These are phyloP conservation scores for Phylloporus arenicola DNA, from an alignment of 768 basidiomycete genomes.

Conservation along the genomic window DNA sequence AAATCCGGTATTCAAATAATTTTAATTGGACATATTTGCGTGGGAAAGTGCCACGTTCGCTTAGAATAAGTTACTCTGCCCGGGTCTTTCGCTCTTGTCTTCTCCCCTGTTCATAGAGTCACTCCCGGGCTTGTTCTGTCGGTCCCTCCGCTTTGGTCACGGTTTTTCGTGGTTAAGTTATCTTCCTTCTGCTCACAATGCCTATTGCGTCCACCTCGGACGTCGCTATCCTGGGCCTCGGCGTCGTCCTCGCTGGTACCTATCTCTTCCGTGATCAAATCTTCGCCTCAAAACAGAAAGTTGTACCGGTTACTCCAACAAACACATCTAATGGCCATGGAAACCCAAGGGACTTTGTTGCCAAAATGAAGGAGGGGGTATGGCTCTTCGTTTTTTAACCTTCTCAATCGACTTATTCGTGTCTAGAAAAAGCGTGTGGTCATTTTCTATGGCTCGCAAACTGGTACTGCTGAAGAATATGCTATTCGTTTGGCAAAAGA, in stretches of 20 bases:
- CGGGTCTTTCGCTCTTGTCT: constrained; percentile 13
- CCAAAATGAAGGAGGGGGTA: constrained; percentile 92
- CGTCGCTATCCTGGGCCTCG: constrained; percentile 63
- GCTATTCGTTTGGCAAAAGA: constrained; percentile 97
- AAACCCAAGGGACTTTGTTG: constrained; percentile 91
- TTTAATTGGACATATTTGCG: constrained; percentile 22
- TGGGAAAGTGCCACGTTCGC: constrained; percentile 40
- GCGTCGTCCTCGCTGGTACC: constrained; percentile 67
- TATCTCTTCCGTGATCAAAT: constrained; percentile 84
- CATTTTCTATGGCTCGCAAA: constrained; percentile 98
- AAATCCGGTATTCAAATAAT: constrained; percentile 18
- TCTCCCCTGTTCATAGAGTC: constrained; percentile 1
- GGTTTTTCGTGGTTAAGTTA: background rate
- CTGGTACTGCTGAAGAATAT: constrained; percentile 97
- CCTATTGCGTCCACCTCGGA: constrained; percentile 65
- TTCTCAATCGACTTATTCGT: constrained; percentile 1
- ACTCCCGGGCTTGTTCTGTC: background rate
- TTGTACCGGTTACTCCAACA: constrained; percentile 42
- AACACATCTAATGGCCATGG: constrained; percentile 56
- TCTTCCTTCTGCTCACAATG: constrained; percentile 35
- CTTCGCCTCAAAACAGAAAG: constrained; percentile 62
- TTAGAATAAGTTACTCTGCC: constrained; percentile 10
- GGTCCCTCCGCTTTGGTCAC: background rate
- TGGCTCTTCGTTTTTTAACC: constrained; percentile 26
- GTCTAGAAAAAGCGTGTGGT: constrained; percentile 89